Conservation (phyloP, 2,329 filamentous ascomycete genomes). For the Cryphonectria japonica region DNA sequence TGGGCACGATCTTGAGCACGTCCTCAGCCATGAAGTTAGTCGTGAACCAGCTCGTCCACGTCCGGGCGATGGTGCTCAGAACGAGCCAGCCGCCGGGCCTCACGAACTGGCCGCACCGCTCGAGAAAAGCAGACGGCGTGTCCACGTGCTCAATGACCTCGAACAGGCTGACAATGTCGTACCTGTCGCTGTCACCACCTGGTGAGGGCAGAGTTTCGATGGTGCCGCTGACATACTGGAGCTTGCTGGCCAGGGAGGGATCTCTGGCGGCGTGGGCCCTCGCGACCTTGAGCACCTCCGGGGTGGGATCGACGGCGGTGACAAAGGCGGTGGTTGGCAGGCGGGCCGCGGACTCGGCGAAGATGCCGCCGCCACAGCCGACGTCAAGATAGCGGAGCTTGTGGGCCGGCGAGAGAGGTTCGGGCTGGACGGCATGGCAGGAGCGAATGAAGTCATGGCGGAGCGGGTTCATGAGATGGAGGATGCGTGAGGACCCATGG, state of each 20-base stretch:
- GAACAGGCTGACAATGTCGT: slow-evolving; percentile 85
- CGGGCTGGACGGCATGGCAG: slow-evolving; percentile 64
- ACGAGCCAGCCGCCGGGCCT: slow-evolving; percentile 92
- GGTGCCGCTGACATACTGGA: slow-evolving; percentile 75
- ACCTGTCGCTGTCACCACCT: slow-evolving; percentile 48
- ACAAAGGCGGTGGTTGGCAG: slow-evolving; percentile 66
- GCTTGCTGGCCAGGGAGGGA: slow-evolving; percentile 64
- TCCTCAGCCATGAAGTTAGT: slow-evolving; percentile 94
- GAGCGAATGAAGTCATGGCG: slow-evolving; percentile 87
- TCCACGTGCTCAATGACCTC: slow-evolving; percentile 95
- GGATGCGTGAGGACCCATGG: slow-evolving; percentile 84
- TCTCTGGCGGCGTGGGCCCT: slow-evolving; percentile 75
- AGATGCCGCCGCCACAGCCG: slow-evolving; percentile 95
- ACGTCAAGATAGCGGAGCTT: slow-evolving; percentile 81
- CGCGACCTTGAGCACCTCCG: slow-evolving; percentile 75
- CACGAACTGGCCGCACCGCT: slow-evolving; percentile 73
- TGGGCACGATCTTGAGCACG: slow-evolving; percentile 82
- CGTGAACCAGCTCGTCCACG: slow-evolving; percentile 85
- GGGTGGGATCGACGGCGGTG: slow-evolving; percentile 77
- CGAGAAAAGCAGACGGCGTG: slow-evolving; percentile 73
- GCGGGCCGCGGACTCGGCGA: slow-evolving; percentile 83
- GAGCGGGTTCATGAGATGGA: slow-evolving; percentile 97
- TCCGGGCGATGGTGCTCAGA: slow-evolving; percentile 88
- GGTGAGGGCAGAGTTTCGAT: slow-evolving; percentile 70
- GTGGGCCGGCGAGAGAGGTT: slow-evolving; percentile 38